phyloP scores from a whole-genome alignment of 768 basidiomycete genomes.

The Dentipellis sp. region DNA sequence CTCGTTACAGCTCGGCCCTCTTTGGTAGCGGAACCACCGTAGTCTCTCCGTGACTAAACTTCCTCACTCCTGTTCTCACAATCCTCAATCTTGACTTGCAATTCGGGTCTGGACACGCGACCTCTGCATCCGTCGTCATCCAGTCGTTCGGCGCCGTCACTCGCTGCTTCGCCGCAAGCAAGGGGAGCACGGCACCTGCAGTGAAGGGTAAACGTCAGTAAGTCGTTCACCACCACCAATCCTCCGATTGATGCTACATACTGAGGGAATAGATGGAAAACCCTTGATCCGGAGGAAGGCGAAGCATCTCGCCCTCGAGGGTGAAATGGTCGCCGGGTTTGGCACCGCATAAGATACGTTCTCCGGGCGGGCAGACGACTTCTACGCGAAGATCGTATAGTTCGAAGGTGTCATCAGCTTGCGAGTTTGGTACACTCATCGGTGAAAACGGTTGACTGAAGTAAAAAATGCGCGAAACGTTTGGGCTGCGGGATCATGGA shows the following conservation, averaged over 20 bases:
- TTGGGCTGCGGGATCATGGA: too few relatives aligned
- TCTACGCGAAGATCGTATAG: constrained; percentile 60
- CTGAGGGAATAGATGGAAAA: constrained; percentile 63
- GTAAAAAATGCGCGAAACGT: too few relatives aligned
- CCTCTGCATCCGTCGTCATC: constrained; percentile 57
- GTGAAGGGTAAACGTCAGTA: neutral
- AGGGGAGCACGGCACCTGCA: constrained; percentile 49
- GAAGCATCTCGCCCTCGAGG: constrained; percentile 54
- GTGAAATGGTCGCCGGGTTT: constrained; percentile 55
- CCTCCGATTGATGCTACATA: constrained; percentile 15
- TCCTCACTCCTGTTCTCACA: constrained; percentile 37
- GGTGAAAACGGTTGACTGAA: neutral
- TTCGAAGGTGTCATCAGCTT: constrained; percentile 36
- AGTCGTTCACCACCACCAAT: neutral
- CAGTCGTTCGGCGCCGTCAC: constrained; percentile 47
- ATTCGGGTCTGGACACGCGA: constrained; percentile 61
- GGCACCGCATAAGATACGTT: constrained; percentile 54
- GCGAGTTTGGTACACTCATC: neutral
- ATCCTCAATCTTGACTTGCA: constrained; percentile 51
- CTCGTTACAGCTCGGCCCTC: neutral
- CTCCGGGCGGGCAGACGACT: constrained; percentile 47
- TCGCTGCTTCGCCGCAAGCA: constrained; percentile 63
- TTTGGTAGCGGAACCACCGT: constrained; percentile 34
- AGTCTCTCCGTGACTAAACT: constrained; percentile 45
- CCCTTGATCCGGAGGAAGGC: constrained; percentile 52